These are phyloP conservation scores for Metschnikowia hibisci DNA, from an alignment of 805 yeast genomes.

Conservation along the genomic window DNA sequence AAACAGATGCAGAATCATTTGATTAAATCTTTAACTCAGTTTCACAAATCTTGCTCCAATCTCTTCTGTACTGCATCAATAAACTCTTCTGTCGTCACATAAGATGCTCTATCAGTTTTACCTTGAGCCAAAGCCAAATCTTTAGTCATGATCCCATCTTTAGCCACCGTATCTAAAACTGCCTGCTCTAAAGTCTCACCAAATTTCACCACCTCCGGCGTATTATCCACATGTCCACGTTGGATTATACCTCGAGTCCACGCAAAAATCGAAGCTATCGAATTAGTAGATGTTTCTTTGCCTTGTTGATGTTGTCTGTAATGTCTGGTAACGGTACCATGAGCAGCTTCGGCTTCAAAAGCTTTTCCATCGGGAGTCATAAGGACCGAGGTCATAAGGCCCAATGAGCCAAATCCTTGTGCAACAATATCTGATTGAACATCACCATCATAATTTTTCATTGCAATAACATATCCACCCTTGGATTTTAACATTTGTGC, in stretches of 20 bases:
- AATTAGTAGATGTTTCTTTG: slow-evolving; percentile 78
- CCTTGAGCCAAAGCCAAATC: slow-evolving; percentile 75
- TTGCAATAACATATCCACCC: slow-evolving; percentile 77
- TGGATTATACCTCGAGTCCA: slow-evolving; percentile 84
- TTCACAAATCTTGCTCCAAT: slow-evolving; percentile 30
- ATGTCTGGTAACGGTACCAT: slow-evolving; percentile 85
- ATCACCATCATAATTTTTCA: slow-evolving; percentile 84
- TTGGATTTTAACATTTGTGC: slow-evolving; percentile 84
- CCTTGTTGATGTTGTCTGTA: slow-evolving; percentile 79
- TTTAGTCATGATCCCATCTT: slow-evolving; percentile 77
- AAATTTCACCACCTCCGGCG: slow-evolving; percentile 66
- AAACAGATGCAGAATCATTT: too few relatives aligned
- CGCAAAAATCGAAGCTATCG: slow-evolving; percentile 81
- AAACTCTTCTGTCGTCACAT: slow-evolving; percentile 73
- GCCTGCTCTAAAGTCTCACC: slow-evolving; percentile 63
- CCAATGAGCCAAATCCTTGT: slow-evolving; percentile 82
- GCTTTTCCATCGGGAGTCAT: slow-evolving; percentile 84
- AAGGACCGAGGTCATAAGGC: slow-evolving; percentile 78
- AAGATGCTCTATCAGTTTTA: slow-evolving; percentile 54
- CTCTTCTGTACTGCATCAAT: slow-evolving; percentile 70
- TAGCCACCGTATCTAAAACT: slow-evolving; percentile 67
- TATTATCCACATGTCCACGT: slow-evolving; percentile 72
- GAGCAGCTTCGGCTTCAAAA: slow-evolving; percentile 85
- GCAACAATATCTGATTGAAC: slow-evolving; percentile 84
- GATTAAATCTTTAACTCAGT: too few relatives aligned